Evolutionary conservation across 495 filamentous ascomycete genomes (phyloP).

Genomic region (Chaetomium fimeti): DNA sequence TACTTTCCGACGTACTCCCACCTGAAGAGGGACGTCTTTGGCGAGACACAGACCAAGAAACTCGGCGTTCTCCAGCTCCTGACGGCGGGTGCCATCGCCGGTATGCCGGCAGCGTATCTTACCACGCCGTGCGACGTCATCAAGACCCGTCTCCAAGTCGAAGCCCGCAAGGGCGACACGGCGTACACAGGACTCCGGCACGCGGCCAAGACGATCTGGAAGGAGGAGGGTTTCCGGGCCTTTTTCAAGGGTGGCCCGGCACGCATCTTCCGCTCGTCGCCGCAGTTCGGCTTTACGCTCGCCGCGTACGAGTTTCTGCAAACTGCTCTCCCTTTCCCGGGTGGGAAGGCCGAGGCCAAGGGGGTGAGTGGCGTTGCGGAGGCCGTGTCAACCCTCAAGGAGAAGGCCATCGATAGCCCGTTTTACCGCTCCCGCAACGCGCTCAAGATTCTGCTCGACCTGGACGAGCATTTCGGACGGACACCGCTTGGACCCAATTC

Average conservation of each 20-base stretch:
- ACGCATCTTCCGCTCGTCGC: slow-evolving; percentile 87
- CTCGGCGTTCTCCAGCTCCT: slow-evolving; percentile 91
- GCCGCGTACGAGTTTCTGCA: slow-evolving; percentile 92
- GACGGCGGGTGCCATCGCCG: slow-evolving; percentile 91
- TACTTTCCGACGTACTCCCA: slow-evolving; percentile 98
- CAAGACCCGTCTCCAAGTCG: slow-evolving; percentile 96
- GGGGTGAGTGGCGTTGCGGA: slow-evolving; percentile 39
- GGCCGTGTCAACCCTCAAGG: slow-evolving; percentile 41
- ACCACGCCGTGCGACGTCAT: slow-evolving; percentile 98
- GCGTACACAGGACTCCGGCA: slow-evolving; percentile 84
- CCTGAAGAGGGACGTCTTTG: slow-evolving; percentile 89
- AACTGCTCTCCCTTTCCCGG: slow-evolving; percentile 77
- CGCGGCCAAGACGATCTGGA: slow-evolving; percentile 74
- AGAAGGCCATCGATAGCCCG: slow-evolving; percentile 61
- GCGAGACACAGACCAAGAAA: slow-evolving; percentile 83
- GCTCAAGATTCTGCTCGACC: slow-evolving; percentile 92
- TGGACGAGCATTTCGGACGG: slow-evolving; percentile 86
- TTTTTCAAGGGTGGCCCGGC: slow-evolving; percentile 99
- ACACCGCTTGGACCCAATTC: slow-evolving; percentile 54
- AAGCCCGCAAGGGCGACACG: slow-evolving; percentile 91
- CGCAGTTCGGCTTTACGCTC: slow-evolving; percentile 96
- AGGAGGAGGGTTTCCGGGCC: slow-evolving; percentile 88
- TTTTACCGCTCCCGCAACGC: slow-evolving; percentile 88
- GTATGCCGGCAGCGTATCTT: slow-evolving; percentile 97
- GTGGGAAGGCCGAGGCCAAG: slow-evolving; percentile 46